A percentile compares a stretch with the other conserved stretches of the same genome.
These are phyloP conservation scores for Lactifluus hygrophoroides DNA, from an alignment of 768 basidiomycete genomes.

Conservation along the genomic window DNA sequence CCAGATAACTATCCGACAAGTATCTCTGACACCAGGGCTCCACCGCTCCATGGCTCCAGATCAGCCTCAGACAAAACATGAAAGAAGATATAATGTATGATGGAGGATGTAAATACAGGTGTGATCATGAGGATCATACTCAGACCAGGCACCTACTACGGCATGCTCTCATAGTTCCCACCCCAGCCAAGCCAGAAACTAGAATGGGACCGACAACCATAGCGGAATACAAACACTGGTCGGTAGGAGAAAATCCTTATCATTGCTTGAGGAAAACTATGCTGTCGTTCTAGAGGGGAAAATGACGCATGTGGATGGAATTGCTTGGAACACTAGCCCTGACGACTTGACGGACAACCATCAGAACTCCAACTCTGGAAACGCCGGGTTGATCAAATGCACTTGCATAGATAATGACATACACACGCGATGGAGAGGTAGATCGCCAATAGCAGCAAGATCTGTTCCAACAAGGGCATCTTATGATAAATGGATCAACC, in stretches of 20 bases:
- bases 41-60: too few relatives aligned
- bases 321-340: conserved; percentile 32
- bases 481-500: conserved; percentile 31
- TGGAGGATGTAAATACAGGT: conserved; percentile 53
- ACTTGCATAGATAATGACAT: conserved; percentile 53
- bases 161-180: conserved; percentile 41
- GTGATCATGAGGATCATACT: conserved; percentile 42
- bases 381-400: conserved; percentile 21
- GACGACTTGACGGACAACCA: background rate
- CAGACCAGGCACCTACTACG: conserved; percentile 52
- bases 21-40: conserved; percentile 36
- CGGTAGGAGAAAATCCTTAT: conserved; percentile 35
- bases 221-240: conserved; percentile 32
- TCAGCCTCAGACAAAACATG: background rate
- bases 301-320: conserved; percentile 31
- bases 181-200: conserved; percentile 44
- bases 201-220: conserved; percentile 31
- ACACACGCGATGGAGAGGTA: conserved; percentile 56
- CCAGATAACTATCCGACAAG: conserved; percentile 49
- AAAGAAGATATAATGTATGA: conserved; percentile 32
- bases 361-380: background rate
- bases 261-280: conserved; percentile 33
- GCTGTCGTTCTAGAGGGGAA: conserved; percentile 30
- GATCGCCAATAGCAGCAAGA: conserved; percentile 51
- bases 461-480: conserved; percentile 55